phyloP scores from a whole-genome alignment of 306 rosid species.

The Styphnolobium japonicum region DNA sequence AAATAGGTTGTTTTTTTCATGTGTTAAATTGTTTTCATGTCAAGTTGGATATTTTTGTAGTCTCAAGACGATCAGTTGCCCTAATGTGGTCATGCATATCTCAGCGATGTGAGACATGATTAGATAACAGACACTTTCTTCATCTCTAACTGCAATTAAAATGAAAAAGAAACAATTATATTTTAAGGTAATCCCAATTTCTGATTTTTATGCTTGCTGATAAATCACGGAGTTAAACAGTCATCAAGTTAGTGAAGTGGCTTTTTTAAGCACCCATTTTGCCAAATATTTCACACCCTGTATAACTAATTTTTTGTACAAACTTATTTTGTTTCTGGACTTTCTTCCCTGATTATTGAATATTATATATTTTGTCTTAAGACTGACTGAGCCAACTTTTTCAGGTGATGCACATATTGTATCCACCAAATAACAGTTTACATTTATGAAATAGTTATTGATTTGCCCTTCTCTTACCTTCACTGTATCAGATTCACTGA shows the following conservation, averaged over 20 bases:
- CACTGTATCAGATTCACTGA: slow-evolving; percentile 50
- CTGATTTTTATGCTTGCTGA: not conserved
- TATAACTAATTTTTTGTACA: not conserved
- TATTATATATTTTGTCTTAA: not conserved
- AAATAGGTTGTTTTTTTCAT: no score
- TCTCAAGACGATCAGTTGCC: no score
- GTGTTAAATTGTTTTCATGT: no score
- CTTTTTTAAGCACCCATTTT: not conserved
- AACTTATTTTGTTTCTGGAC: not conserved
- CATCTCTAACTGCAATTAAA: not conserved
- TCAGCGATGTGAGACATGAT: no score
- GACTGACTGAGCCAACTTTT: not conserved
- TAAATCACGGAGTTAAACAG: not conserved
- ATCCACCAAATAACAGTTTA: not conserved
- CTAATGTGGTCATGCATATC: no score
- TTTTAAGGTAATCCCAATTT: not conserved
- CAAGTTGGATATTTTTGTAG: no score
- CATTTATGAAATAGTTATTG: not conserved
- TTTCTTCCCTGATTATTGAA: not conserved
- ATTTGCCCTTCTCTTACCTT: not conserved
- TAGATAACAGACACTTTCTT: not conserved
- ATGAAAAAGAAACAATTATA: not conserved
- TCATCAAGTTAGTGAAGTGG: not conserved
- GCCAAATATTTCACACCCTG: not conserved
- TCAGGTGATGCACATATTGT: not conserved